These are phyloP conservation scores for Colletotrichum truncatum DNA, from an alignment of 2,329 filamentous ascomycete species.

Conservation along the genomic window DNA sequence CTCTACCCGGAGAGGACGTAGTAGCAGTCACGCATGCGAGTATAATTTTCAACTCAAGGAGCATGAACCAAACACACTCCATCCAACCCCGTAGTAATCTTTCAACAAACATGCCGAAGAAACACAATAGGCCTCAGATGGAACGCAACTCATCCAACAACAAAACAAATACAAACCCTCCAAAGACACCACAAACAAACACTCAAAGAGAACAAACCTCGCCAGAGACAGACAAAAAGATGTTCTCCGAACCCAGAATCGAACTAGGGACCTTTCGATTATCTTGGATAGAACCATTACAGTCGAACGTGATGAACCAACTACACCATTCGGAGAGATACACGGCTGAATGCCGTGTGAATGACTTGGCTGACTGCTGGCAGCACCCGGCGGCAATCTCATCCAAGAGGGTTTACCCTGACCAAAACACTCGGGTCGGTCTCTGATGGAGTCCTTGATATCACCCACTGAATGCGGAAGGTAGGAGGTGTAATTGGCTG, in stretches of 20 bases:
- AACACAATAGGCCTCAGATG: not conserved
- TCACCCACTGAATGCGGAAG: no score
- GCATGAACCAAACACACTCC: no score
- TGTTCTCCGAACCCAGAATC: slow-evolving; percentile 13
- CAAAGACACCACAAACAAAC: no score
- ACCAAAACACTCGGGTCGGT: no score
- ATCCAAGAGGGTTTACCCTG: no score
- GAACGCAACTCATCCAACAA: not conserved
- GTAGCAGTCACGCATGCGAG: no score
- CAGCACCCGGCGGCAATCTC: fast-evolving
- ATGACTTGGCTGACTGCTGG: not conserved
- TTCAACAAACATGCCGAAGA: not conserved
- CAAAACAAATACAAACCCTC: no score
- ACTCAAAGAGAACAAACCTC: no score
- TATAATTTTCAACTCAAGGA: no score
- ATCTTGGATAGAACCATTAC: slow-evolving; percentile 20
- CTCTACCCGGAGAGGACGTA: no score
- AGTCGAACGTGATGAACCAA: slow-evolving; percentile 27
- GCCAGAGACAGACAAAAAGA: not conserved
- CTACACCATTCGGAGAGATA: slow-evolving; percentile 11
- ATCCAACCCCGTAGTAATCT: no score
- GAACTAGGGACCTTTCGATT: slow-evolving; percentile 24
- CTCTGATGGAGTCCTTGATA: no score
- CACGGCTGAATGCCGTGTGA: not conserved
- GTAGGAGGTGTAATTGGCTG: not conserved